Evolutionary conservation across 805 yeast species (phyloP).

Genomic region (Sugiyamaella mastotermitis): DNA sequence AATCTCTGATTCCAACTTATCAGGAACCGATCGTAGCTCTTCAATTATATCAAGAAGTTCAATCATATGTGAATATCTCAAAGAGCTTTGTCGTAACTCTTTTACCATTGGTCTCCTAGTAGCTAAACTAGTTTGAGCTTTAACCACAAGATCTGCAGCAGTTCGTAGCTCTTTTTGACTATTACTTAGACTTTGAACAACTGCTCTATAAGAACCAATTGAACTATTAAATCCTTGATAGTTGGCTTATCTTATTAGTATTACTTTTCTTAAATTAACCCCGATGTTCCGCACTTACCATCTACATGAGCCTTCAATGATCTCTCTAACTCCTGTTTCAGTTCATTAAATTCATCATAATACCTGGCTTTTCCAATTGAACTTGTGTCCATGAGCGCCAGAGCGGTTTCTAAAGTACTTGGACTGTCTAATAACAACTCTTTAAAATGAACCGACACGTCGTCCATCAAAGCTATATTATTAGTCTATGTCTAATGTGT

Average conservation of each 20-base stretch:
- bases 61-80: slow-evolving; percentile 60
- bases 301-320: slow-evolving; percentile 67
- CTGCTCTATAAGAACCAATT: slow-evolving; percentile 75
- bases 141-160: slow-evolving; percentile 43
- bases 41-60: slow-evolving; percentile 65
- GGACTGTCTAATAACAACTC: slow-evolving; percentile 47
- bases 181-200: slow-evolving; percentile 55
- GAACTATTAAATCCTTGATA: slow-evolving; percentile 80
- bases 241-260: slow-evolving; percentile 26
- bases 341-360: slow-evolving; percentile 55
- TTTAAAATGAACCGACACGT: slow-evolving; percentile 42
- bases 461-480: slow-evolving; percentile 15
- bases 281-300: slow-evolving; percentile 25
- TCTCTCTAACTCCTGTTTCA: slow-evolving; percentile 50
- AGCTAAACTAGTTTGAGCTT: slow-evolving; percentile 45
- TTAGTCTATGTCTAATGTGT: no score
- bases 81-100: slow-evolving; percentile 60
- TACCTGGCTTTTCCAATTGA: slow-evolving; percentile 87
- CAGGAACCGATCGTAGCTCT: slow-evolving; percentile 52
- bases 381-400: slow-evolving; percentile 75
- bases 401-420: slow-evolving; percentile 80
- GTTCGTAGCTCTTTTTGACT: slow-evolving; percentile 53
- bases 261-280: neutral
- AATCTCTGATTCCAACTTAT: slow-evolving; percentile 57
- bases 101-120: slow-evolving; percentile 50